Evolutionary conservation across 352 stramenopile genomes (phyloP).

Genomic region (Phytophthora pisi): DNA sequence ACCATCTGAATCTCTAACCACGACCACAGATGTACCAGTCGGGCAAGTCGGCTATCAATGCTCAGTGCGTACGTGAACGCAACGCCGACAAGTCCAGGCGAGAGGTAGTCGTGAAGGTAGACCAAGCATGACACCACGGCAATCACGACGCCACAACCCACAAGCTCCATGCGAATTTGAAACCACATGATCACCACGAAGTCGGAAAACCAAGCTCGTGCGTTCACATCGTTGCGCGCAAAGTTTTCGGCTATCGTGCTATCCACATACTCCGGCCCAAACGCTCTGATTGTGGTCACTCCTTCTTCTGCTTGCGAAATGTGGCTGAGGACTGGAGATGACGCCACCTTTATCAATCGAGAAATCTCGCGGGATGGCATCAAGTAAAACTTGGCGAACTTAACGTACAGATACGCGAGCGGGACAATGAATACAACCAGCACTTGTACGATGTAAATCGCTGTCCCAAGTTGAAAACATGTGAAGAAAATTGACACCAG

Average conservation of each 20-base stretch:
- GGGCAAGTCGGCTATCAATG: slow-evolving; percentile 81
- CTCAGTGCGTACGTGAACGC: slow-evolving; percentile 89
- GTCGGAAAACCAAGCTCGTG: slow-evolving; percentile 32
- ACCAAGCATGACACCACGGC: slow-evolving; percentile 43
- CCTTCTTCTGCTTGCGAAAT: slow-evolving; percentile 39
- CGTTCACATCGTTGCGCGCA: slow-evolving; percentile 35
- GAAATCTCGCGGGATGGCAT: slow-evolving; percentile 48
- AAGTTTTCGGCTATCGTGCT: slow-evolving; percentile 31
- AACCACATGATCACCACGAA: slow-evolving; percentile 48
- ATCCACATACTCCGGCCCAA: slow-evolving; percentile 30
- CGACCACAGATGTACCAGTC: slow-evolving; percentile 40
- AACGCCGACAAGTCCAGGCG: slow-evolving; percentile 76
- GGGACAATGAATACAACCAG: slow-evolving; percentile 81
- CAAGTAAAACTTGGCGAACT: slow-evolving; percentile 44
- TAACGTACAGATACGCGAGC: slow-evolving; percentile 85
- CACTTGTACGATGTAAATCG: slow-evolving; percentile 77
- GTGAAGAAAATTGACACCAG: slow-evolving; percentile 68
- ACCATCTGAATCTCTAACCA: slow-evolving; percentile 53
- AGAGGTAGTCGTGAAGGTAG: slow-evolving; percentile 37
- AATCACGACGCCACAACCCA: slow-evolving; percentile 46
- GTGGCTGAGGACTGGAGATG: slow-evolving; percentile 50
- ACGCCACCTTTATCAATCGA: slow-evolving; percentile 41
- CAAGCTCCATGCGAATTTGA: slow-evolving; percentile 47
- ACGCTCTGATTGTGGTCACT: slow-evolving; percentile 40
- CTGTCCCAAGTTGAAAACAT: slow-evolving; percentile 72